Evolutionary conservation across 805 yeast species (phyloP).

Genomic region (Candida corydali): DNA sequence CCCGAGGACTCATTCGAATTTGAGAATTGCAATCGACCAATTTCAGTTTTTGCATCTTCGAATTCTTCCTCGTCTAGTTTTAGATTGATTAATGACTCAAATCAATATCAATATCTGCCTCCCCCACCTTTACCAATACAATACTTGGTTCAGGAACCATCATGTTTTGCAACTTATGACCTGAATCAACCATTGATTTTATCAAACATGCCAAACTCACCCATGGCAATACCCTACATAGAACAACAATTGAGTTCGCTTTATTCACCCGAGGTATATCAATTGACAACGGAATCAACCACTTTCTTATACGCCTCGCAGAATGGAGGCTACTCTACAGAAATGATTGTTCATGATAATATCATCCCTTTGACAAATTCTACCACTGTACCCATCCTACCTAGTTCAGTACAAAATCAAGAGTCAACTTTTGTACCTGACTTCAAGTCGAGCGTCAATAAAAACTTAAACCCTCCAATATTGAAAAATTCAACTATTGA

Average conservation of each 20-base stretch:
- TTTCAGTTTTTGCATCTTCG: background rate
- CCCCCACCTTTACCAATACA: background rate
- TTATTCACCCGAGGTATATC: conserved; percentile 2
- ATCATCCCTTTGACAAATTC: too few species aligned
- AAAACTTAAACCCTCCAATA: too few species aligned
- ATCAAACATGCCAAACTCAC: conserved; percentile 5
- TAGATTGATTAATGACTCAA: background rate
- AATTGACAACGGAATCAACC: conserved; percentile 1
- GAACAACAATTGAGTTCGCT: background rate
- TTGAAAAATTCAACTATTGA: too few species aligned
- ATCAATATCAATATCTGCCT: background rate
- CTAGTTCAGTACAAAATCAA: conserved; percentile 2
- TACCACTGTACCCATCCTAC: background rate
- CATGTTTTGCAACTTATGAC: background rate
- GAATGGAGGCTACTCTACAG: conserved; percentile 10
- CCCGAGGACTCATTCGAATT: too few species aligned
- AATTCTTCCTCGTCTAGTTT: background rate
- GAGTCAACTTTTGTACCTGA: conserved; percentile 28
- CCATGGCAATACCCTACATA: background rate
- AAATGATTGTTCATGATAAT: conserved; percentile 13
- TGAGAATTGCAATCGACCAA: conserved; percentile 1
- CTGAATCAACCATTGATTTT: conserved; percentile 1
- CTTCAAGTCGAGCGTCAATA: conserved; percentile 6
- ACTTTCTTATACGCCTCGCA: conserved; percentile 2
- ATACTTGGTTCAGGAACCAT: background rate